Percentiles rank a stretch among this genome's conserved stretches.
Evolutionary conservation across 129 eudicot genomes (phyloP).

Genomic region (carrot (Daucus carota)): DH1_v3.0 NC_030389.2:8511001-8511500

Average conservation of each 20-base stretch:
- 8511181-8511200: slow-evolving; percentile 72
- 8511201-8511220: slow-evolving; percentile 32
- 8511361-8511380: slow-evolving; percentile 8
- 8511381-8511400: neutral
- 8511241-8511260: neutral
- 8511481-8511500: slow-evolving; percentile 72
- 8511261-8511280: slow-evolving; percentile 52
- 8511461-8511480: slow-evolving; percentile 61
- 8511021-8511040: slow-evolving; percentile 21
- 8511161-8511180: slow-evolving; percentile 59
- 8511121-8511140: slow-evolving; percentile 83
- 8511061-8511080: neutral
- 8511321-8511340: slow-evolving; percentile 59
- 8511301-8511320: slow-evolving; percentile 87
- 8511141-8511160: slow-evolving; percentile 56
- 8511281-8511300: slow-evolving; percentile 61
- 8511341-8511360: slow-evolving; percentile 75
- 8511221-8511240: neutral
- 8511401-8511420: neutral
- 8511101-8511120: neutral
- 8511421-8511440: neutral
- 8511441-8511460: slow-evolving; percentile 70
- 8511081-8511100: neutral
- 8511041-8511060: too few relatives aligned
- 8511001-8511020: slow-evolving; percentile 46